phyloP scores from a whole-genome alignment of 805 yeast species.

The Kodamaea jinghongensis region DNA sequence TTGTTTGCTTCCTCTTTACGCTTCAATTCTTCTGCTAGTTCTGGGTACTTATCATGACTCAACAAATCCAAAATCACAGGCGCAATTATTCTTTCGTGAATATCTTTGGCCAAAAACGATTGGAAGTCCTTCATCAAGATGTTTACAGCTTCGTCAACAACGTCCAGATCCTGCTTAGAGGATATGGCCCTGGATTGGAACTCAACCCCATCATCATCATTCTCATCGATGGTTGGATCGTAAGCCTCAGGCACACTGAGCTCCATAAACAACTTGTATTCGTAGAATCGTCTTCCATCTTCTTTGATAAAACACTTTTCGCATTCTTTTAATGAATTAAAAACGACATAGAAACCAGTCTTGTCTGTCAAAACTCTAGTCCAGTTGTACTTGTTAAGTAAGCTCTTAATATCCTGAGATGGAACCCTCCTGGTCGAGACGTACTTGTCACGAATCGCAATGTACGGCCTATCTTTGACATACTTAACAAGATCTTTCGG shows the following conservation, averaged over 20 bases:
- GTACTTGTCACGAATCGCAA: constrained; percentile 51
- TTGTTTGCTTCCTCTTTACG: constrained; percentile 24
- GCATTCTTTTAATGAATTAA: constrained; percentile 58
- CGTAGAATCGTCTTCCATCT: constrained; percentile 54
- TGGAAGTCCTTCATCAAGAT: constrained; percentile 63
- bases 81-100: constrained; percentile 69
- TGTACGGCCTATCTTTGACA: constrained; percentile 56
- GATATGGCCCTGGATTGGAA: constrained; percentile 11
- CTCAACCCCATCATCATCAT: constrained; percentile 15
- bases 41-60: constrained; percentile 58
- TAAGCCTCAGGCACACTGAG: constrained; percentile 49
- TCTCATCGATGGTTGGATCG: constrained; percentile 13
- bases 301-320: constrained; percentile 56
- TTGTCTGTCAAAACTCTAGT: constrained; percentile 60
- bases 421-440: constrained; percentile 47
- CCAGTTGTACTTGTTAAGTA: constrained; percentile 61
- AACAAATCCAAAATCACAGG: constrained; percentile 63
- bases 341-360: constrained; percentile 70
- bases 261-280: constrained; percentile 56
- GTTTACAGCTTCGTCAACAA: constrained; percentile 57
- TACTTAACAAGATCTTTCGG: constrained; percentile 49
- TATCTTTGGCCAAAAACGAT: constrained; percentile 62
- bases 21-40: constrained; percentile 35
- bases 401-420: constrained; percentile 57
- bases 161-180: constrained; percentile 20